A percentile compares a stretch with the other conserved stretches of the same genome.
These are phyloP conservation scores for Plasmodium malariae DNA, from an alignment of 169 alveolate species.

Conservation along the genomic window DNA sequence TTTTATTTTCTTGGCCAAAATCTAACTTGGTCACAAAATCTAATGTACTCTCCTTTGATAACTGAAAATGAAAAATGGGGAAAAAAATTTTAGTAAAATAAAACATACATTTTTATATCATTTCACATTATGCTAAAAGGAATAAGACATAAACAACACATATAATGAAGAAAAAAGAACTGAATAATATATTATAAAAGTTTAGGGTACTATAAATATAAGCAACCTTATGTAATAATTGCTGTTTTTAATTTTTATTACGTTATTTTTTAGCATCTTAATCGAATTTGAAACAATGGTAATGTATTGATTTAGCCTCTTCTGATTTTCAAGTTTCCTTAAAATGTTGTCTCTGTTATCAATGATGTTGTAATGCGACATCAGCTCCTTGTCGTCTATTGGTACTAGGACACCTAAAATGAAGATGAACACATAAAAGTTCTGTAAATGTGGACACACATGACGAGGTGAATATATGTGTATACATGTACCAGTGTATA, in stretches of 20 bases:
- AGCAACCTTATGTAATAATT: no score
- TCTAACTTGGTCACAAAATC: conserved; percentile 67
- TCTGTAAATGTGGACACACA: background rate
- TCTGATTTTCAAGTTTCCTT: conserved; percentile 61
- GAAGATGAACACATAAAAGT: no score
- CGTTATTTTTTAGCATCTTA: conserved; percentile 59
- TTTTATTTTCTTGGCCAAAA: conserved; percentile 66
- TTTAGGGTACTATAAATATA: no score
- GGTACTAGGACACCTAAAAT: conserved; percentile 58
- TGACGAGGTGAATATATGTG: background rate
- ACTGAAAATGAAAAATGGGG: conserved; percentile 24
- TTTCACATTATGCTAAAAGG: no score
- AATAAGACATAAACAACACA: no score
- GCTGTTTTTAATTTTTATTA: background rate
- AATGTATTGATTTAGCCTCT: conserved; percentile 55
- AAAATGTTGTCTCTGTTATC: conserved; percentile 67
- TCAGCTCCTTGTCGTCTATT: conserved; percentile 56
- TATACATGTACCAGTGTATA: background rate
- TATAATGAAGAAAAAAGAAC: no score
- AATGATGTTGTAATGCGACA: conserved; percentile 59
- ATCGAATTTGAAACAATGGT: conserved; percentile 68
- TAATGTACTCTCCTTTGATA: conserved; percentile 66
- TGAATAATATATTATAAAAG: background rate
- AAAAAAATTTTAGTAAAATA: background rate
- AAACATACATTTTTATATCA: no score